Evolutionary conservation across 192 early-diverging fungal genomes (phyloP), one percentile per base, ranked within the genome.

Genomic region (Coemansia sp.): DNA sequence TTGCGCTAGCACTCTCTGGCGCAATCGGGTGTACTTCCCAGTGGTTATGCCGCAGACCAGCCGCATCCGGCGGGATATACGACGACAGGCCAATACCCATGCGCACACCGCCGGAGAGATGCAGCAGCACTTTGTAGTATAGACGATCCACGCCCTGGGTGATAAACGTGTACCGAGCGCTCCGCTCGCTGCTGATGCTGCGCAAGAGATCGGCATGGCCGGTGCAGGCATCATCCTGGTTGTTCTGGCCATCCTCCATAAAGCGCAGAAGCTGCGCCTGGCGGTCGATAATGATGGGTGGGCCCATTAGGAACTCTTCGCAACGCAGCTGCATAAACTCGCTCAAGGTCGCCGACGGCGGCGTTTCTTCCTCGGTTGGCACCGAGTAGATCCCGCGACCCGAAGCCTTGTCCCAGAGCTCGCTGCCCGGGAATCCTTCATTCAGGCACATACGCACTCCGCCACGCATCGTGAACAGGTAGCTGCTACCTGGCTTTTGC

Each of bases 11-110:
- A 17, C 45, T 43, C 26, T 75, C 71, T 9, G 65, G 71, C 16
- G 71, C 71, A 28, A 67, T 75, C 5, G 71, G 71, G 32, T 67
- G 64, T 4, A 75, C 65, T 13, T 75, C 65, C 71, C 71, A 75
- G 27, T 75, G 71, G 29, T 67, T 75, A 40, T 56, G 64, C 10
- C 64, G 59, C 16, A 52, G 28, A 14, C 71, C 71, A 14, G 43
- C 9, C 2, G 21, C 14, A 40, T 64, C 65, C 3, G 71, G 71
- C 18, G 65, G 59, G 14, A 68, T 68, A 25, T 52, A 67, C 20
- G 71, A 51, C 12, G 64, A 75, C 17, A 75, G 60, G 0, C 71
- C 71, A 21, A 75, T 75, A 7, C 71, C 65, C 20, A 75, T 50
- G n/a, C 71, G 59, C 45, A 75, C 71, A 13, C 71, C 71, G 9